Base-by-base conservation (phyloP, 352 stramenopile genomes). In the Thalassiosira livingstoniorum region DNA sequence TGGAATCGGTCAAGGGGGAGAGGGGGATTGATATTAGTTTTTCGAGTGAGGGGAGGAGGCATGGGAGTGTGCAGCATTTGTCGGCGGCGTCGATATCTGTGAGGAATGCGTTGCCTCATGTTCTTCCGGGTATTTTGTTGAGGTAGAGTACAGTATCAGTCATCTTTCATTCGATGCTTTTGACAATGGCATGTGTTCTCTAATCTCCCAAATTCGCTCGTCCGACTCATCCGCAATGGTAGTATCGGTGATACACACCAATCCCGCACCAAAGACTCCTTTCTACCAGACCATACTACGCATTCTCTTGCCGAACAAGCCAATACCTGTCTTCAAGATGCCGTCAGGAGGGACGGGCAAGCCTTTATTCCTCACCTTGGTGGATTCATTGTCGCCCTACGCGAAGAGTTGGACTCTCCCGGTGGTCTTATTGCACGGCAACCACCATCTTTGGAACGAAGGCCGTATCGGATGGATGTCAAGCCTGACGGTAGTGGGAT, bases 231-330 rank as follows among this genome's bases (percentile, higher is more conserved):
- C 15, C 43, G 27, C 23, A 37, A 64, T 32, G 13, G 32, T 29
- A 92, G 87, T 51, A 93, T 95, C 72, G 91, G 91, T 65, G 91
- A 95, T 68, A 92, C 80, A 0, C 92, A 92, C 65, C 73, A 92
- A 43, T 70, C 77, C n/a, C 83, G 86, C 11, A 43, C 39, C 18
- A 94, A 92, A 64, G 89, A 94, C 69, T 76, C 74, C 1, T 95
- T 95, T 57, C 63, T 94, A 2, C 89, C 91, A 11, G 89, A 93
- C 71, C 88, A 93, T 68, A 92, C 89, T 15, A 94, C 91, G 2
- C 86, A 90, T 43, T 88, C 78, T 43, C 73, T 95, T 37, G 91
- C 91, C 0, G 85, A 94, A 35, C 91, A 93, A 75, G 92, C 91
- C 27, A 95, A 94, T 60, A 75, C 57, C 4, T 92, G 80, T 64